Evolutionary conservation across 164 flowering plant species (phyloP).

Genomic region (Stephania cephalantha): DNA sequence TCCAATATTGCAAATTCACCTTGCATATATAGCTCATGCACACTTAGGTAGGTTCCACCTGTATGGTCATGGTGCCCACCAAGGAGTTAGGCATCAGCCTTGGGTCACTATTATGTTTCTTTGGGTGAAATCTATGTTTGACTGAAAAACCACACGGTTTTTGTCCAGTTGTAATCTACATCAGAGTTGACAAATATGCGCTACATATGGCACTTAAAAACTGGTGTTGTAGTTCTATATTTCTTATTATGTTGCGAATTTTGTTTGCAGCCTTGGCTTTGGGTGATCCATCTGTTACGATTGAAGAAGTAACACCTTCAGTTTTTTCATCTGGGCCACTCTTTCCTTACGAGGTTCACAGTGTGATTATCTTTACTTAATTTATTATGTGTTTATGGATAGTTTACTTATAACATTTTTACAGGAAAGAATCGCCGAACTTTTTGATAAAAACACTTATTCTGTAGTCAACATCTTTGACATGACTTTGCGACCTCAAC

Average conservation of each 20-base stretch:
- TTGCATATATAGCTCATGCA: not conserved
- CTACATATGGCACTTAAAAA: not conserved
- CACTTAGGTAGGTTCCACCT: not conserved
- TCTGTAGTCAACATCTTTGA: constrained; percentile 95
- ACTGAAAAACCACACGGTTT: not conserved
- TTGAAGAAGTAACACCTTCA: constrained; percentile 83
- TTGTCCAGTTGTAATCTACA: not conserved
- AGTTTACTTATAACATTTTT: constrained; percentile 22
- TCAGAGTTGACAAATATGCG: not conserved
- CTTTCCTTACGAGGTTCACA: constrained; percentile 71
- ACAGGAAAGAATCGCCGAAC: constrained; percentile 72
- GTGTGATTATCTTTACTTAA: not conserved
- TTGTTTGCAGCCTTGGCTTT: constrained; percentile 65
- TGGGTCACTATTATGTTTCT: not conserved
- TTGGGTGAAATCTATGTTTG: not conserved
- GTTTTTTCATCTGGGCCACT: constrained; percentile 61
- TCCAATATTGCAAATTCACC: not conserved
- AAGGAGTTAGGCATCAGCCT: not conserved
- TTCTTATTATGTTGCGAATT: constrained; percentile 6
- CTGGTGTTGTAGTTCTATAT: not conserved
- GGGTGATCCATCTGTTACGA: constrained; percentile 75
- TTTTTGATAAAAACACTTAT: constrained; percentile 86
- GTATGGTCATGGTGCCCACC: not conserved
- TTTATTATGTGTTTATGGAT: constrained; percentile 10
- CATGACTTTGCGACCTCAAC: constrained; percentile 85